Conservation (phyloP, 371 early-diverging fungal species). For the Mucor saturninus region DNA sequence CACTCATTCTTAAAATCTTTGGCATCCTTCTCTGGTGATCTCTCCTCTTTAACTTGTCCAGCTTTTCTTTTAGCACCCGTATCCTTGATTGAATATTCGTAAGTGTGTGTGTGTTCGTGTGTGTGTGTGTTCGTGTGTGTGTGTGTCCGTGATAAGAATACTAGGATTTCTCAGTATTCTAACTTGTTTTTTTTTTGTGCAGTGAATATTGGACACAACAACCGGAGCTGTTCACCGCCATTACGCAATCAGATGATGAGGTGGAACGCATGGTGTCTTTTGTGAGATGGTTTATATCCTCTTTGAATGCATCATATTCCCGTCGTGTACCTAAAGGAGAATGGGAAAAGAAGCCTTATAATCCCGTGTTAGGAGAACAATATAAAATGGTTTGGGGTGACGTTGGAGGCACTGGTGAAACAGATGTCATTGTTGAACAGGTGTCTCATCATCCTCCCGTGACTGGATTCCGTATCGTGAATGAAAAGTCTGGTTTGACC, state of each 20-base stretch:
- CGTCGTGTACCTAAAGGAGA: constrained; percentile 55
- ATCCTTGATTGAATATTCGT: constrained; percentile 79
- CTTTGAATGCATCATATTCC: constrained; percentile 73
- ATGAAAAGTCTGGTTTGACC: constrained; percentile 65
- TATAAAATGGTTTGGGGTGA: constrained; percentile 72
- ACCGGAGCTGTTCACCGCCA: constrained; percentile 72
- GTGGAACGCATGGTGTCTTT: constrained; percentile 71
- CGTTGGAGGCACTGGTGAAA: constrained; percentile 69
- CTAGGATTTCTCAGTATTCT: not conserved
- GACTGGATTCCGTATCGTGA: constrained; percentile 68
- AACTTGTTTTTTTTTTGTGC: constrained; percentile 5
- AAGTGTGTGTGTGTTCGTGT: constrained; percentile 24
- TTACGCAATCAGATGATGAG: constrained; percentile 62
- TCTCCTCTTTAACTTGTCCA: constrained; percentile 77
- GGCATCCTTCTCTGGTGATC: constrained; percentile 77
- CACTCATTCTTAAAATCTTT: constrained; percentile 71
- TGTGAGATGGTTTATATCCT: constrained; percentile 79
- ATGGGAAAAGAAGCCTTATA: constrained; percentile 85
- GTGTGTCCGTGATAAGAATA: not conserved
- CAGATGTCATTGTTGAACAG: constrained; percentile 70
- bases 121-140: not conserved
- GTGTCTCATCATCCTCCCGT: constrained; percentile 83
- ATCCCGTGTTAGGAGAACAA: constrained; percentile 84
- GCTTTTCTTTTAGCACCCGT: constrained; percentile 74
- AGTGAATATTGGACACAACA: constrained; percentile 79